phyloP scores from a whole-genome alignment of 768 basidiomycete genomes.

The Dioszegia crocea region DNA sequence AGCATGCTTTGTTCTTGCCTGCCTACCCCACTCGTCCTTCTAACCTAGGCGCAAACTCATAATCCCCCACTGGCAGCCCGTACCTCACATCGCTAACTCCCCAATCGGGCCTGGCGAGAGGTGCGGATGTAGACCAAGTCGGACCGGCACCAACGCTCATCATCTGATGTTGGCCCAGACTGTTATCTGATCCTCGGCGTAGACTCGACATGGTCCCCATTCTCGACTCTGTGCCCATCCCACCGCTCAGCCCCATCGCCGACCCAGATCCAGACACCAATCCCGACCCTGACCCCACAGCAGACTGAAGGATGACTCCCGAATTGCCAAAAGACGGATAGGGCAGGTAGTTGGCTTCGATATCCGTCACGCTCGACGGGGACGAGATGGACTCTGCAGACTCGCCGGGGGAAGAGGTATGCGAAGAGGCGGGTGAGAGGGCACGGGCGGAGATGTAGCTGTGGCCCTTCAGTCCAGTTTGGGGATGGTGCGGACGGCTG shows the following conservation, averaged over 20 bases:
- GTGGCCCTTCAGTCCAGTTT: background rate
- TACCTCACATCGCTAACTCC: background rate
- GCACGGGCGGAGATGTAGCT: background rate
- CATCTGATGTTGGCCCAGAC: too few relatives aligned
- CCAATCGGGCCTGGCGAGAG: background rate
- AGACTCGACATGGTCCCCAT: background rate
- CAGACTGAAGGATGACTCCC: background rate
- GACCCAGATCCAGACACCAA: background rate
- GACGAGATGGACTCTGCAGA: background rate
- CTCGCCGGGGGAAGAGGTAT: background rate
- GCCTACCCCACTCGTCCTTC: background rate
- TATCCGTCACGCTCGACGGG: conserved; percentile 4
- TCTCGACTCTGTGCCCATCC: background rate
- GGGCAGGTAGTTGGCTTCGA: conserved; percentile 5
- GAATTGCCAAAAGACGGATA: background rate
- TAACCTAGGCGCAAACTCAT: conserved; percentile 3
- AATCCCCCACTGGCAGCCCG: background rate
- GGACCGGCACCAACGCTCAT: too few relatives aligned
- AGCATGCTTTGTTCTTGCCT: background rate
- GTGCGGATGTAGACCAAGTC: background rate
- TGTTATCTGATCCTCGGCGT: too few relatives aligned
- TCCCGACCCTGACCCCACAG: background rate
- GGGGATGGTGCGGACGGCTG: background rate
- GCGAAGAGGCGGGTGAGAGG: background rate
- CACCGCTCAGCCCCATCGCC: background rate